A percentile compares a stretch with the other conserved stretches of the same genome.
Evolutionary conservation across 495 filamentous ascomycete genomes (phyloP).

Genomic region (Talaromyces liani): DNA sequence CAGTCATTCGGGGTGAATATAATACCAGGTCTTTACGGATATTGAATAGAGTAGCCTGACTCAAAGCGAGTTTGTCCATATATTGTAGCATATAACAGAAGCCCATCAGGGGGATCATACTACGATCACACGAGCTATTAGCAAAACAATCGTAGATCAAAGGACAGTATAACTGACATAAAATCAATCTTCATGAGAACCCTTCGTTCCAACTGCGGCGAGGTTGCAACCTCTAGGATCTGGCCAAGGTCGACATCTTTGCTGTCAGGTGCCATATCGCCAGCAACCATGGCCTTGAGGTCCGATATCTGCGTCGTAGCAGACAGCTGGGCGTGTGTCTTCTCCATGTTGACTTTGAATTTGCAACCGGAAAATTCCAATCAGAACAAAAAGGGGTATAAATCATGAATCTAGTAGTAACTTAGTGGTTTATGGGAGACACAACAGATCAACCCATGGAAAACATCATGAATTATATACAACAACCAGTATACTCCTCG

Average conservation of each 20-base stretch:
- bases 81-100: conserved; percentile 44
- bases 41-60: conserved; percentile 46
- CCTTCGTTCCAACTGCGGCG: conserved; percentile 22
- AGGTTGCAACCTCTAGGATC: conserved; percentile 23
- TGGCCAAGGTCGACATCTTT: conserved; percentile 28
- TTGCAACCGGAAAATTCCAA: neutral
- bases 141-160: neutral
- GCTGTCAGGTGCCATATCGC: too few relatives aligned
- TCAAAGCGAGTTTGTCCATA: conserved; percentile 52
- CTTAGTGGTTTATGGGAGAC: neutral
- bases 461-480: neutral
- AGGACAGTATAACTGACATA: conserved; percentile 15
- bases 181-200: conserved; percentile 28
- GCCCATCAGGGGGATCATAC: conserved; percentile 44
- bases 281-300: neutral
- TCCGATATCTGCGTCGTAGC: neutral
- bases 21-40: conserved; percentile 31
- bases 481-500: neutral
- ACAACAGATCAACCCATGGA: neutral
- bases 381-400: neutral
- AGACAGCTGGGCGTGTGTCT: neutral
- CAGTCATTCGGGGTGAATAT: neutral
- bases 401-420: neutral
- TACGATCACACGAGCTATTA: neutral
- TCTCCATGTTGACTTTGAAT: neutral